Conservation (phyloP, 257 asterid genomes). For the Henckelia pumila region DNA sequence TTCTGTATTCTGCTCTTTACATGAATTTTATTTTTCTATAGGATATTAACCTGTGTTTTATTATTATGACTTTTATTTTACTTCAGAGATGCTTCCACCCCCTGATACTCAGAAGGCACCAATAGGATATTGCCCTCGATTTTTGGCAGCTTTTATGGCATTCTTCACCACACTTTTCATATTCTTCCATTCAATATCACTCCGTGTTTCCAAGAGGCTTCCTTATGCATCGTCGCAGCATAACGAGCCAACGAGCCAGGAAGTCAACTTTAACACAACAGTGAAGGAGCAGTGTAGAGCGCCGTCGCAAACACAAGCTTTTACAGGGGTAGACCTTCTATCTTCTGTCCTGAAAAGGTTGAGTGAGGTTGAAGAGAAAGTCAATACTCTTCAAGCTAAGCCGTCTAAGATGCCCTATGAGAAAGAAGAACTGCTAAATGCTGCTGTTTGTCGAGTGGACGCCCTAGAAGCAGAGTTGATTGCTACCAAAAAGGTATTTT, state of each 20-base stretch:
- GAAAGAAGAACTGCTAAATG: conserved; percentile 87
- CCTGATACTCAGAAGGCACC: conserved; percentile 51
- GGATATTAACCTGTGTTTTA: neutral
- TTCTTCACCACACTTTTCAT: conserved; percentile 62
- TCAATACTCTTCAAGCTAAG: conserved; percentile 68
- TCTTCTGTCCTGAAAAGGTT: conserved; percentile 75
- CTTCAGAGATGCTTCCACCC: conserved; percentile 41
- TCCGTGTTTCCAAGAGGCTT: conserved; percentile 47
- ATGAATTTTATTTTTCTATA: too few species aligned
- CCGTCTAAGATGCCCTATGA: conserved; percentile 94
- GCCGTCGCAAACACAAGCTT: conserved; percentile 76
- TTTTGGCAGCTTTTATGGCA: conserved; percentile 61
- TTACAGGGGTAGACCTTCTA: conserved; percentile 75
- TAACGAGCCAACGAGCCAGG: conserved; percentile 38
- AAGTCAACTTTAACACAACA: conserved; percentile 43
- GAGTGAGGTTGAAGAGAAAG: conserved; percentile 87
- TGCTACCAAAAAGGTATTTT: conserved; percentile 84
- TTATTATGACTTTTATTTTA: neutral
- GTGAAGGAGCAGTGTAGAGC: conserved; percentile 66
- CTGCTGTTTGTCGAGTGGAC: conserved; percentile 97
- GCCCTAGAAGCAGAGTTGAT: conserved; percentile 96
- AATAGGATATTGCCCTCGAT: conserved; percentile 50
- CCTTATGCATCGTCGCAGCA: conserved; percentile 43
- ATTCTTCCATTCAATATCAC: conserved; percentile 52
- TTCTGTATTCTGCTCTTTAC: too few species aligned